Evolutionary conservation across 2,329 filamentous ascomycete genomes (phyloP).

Genomic region (Colletotrichum melonis): DNA sequence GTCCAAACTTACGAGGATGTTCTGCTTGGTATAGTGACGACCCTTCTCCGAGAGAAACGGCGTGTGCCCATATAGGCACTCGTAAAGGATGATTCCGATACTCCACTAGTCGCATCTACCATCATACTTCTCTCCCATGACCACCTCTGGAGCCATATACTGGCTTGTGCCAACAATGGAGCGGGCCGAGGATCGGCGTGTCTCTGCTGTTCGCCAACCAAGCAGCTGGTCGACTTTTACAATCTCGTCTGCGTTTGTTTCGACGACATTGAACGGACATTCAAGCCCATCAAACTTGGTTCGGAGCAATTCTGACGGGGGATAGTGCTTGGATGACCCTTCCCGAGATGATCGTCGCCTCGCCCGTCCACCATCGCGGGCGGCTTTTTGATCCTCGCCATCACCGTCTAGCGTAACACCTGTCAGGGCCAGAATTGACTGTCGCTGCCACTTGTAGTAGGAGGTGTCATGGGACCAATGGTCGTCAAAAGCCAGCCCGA

Average conservation of each 20-base stretch:
- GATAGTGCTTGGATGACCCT: conserved; percentile 33
- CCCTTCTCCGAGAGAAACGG: conserved; percentile 86
- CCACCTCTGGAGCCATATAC: conserved; percentile 97
- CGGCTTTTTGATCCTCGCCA: conserved; percentile 65
- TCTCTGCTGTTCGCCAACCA: conserved; percentile 75
- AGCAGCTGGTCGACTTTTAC: conserved; percentile 62
- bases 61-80: conserved; percentile 92
- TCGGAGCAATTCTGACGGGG: conserved; percentile 40
- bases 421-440: conserved; percentile 81
- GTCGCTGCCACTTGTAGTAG: conserved; percentile 87
- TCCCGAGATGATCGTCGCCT: conserved; percentile 17
- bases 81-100: conserved; percentile 91
- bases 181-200: conserved; percentile 78
- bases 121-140: conserved; percentile 85
- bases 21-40: conserved; percentile 84
- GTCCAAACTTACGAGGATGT: conserved; percentile 74
- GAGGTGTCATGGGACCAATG: conserved; percentile 92
- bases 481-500: conserved; percentile 93
- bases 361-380: not conserved
- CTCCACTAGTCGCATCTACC: conserved; percentile 98
- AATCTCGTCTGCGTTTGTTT: conserved; percentile 36
- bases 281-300: conserved; percentile 35
- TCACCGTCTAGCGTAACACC: conserved; percentile 82
- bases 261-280: conserved; percentile 41
- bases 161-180: conserved; percentile 96